Evolutionary conservation across 805 yeast species (phyloP).

Genomic region (Lipomyces sp.): DNA sequence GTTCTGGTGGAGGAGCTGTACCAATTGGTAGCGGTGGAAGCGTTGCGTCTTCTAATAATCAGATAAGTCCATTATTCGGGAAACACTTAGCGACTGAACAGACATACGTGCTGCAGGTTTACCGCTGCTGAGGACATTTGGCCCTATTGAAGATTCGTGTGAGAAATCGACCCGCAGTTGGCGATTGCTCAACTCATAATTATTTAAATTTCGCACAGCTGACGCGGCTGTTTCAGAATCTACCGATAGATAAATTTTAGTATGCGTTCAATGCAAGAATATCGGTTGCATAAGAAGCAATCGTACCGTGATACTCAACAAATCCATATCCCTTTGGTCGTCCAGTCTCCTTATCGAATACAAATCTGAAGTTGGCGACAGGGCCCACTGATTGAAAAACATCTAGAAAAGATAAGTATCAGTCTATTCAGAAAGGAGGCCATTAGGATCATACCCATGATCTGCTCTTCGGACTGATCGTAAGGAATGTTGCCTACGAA

Average conservation of each 20-base stretch:
- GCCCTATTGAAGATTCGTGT: conserved; percentile 52
- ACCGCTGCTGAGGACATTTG: conserved; percentile 19
- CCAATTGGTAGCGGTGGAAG: conserved; percentile 64
- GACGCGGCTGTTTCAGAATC: conserved; percentile 84
- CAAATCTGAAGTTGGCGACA: conserved; percentile 70
- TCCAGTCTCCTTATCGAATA: conserved; percentile 88
- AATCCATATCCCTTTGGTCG: conserved; percentile 90
- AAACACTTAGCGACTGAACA: conserved; percentile 1
- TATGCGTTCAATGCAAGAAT: background rate
- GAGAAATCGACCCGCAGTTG: conserved; percentile 75
- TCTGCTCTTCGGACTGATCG: conserved; percentile 92
- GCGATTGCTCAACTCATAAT: conserved; percentile 74
- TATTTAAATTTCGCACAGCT: conserved; percentile 86
- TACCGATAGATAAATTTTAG: conserved; percentile 2
- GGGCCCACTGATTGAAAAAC: conserved; percentile 90
- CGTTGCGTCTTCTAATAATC: conserved; percentile 19
- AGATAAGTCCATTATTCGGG: conserved; percentile 7
- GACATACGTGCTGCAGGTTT: conserved; percentile 13
- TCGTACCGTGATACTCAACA: conserved; percentile 68
- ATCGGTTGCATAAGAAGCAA: background rate
- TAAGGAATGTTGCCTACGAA: conserved; percentile 83
- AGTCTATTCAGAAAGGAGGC: conserved; percentile 1
- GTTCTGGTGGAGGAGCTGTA: conserved; percentile 48
- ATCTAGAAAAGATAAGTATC: conserved; percentile 47
- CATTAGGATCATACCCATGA: conserved; percentile 48